phyloP scores from a whole-genome alignment of 2,329 filamentous ascomycete genomes.

The Monosporascus cannonballus region DNA sequence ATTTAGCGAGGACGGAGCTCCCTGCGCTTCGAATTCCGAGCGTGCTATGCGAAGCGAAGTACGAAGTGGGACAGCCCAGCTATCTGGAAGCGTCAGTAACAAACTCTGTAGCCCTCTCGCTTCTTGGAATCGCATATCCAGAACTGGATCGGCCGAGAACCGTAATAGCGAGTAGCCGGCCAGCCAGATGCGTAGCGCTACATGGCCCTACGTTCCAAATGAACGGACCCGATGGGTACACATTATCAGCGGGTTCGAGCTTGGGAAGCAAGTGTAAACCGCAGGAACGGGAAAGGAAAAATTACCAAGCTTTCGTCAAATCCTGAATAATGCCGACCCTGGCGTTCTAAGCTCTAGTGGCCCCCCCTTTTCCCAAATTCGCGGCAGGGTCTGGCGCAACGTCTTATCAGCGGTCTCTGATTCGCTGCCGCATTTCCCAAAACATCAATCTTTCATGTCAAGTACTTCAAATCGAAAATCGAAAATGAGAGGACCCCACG shows the following conservation, averaged over 20 bases:
- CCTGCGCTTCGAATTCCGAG: no score
- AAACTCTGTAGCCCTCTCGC: neutral
- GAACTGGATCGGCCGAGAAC: no score
- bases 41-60: neutral
- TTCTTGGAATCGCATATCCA: neutral
- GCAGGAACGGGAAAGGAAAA: neutral
- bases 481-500: neutral
- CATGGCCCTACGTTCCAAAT: no score
- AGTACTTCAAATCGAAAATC: neutral
- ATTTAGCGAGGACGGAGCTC: neutral
- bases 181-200: neutral
- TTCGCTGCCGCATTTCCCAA: conserved; percentile 13
- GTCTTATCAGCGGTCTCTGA: conserved; percentile 13
- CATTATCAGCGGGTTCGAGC: no score
- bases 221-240: no score
- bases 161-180: neutral
- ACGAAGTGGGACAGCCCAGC: neutral
- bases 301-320: neutral
- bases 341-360: neutral
- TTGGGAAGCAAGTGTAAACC: no score
- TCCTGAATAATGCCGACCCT: neutral
- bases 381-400: conserved; percentile 8
- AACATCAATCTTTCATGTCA: conserved; percentile 17
- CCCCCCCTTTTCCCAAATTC: conserved; percentile 1
- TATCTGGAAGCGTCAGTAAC: neutral